Percentiles rank a stretch among this genome's conserved stretches.
Conservation (phyloP, 306 rosid species). For the Fragaria iinumae region DNA sequence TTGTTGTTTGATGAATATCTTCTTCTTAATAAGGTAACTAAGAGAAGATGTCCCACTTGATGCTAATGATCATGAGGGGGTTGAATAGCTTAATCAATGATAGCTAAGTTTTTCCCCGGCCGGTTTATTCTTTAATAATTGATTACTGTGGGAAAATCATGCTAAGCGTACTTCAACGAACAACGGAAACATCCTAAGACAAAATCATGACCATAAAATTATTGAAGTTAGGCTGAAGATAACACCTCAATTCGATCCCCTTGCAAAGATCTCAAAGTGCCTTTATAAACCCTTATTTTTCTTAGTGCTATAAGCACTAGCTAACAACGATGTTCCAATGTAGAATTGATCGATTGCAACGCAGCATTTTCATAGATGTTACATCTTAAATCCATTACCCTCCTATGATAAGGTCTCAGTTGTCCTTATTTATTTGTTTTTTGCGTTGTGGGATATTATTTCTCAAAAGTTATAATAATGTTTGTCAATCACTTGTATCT, state of each 20-base stretch:
- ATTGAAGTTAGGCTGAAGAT: conserved; percentile 20
- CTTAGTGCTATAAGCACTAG: conserved; percentile 49
- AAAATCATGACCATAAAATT: conserved; percentile 40
- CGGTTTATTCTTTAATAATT: conserved; percentile 3
- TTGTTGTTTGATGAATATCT: neutral
- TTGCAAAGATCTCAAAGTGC: conserved; percentile 36
- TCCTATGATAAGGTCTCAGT: conserved; percentile 16
- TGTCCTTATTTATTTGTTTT: conserved; percentile 2
- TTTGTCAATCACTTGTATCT: neutral
- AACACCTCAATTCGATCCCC: conserved; percentile 27
- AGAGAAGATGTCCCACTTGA: neutral
- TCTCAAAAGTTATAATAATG: neutral
- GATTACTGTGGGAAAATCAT: conserved; percentile 23
- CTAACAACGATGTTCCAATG: conserved; percentile 47
- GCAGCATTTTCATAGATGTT: conserved; percentile 29
- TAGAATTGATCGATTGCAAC: conserved; percentile 41
- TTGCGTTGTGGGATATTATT: neutral
- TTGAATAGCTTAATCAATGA: neutral
- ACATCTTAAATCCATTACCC: conserved; percentile 28
- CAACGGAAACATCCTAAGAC: conserved; percentile 47
- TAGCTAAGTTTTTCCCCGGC: too few relatives aligned
- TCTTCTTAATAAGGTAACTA: neutral
- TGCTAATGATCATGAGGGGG: neutral
- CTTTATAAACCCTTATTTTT: conserved; percentile 17
- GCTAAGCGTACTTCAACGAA: conserved; percentile 29